Evolutionary conservation across 2,329 filamentous ascomycete species (phyloP), one percentile per base, ranked within the genome.

Genomic region (Colletotrichum kahawae): DNA sequence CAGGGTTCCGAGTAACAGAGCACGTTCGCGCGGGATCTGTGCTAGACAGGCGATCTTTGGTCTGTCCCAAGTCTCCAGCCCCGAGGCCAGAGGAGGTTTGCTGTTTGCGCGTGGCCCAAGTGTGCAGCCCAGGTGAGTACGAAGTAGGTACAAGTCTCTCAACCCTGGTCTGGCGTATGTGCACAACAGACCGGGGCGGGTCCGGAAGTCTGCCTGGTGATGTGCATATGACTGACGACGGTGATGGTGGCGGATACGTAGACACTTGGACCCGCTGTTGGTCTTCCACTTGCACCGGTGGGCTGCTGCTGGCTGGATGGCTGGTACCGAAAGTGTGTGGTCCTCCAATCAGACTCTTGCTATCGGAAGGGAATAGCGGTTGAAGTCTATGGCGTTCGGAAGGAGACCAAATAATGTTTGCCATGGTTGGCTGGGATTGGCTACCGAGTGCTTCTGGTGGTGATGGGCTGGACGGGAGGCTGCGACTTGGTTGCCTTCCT

Each of bases 1-100:
- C 36, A 75, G 43, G 34, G 56, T 60, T 63, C 68, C 33, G 38
- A 75, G 72, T 62, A 56, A 48, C 56, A 48, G 56, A 60, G 60
- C 71, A 74, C 60, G 36, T 74, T 71, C 67, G 31, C 67, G 51
- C 34, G 67, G 71, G 36, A 71, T 66, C 48, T 60, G 59, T 31
- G 34, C 34, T 31, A 60, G 60, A 71, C 18, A n/a, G 54, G 9
- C 51, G 18, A 74, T 71, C 29, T 31, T 66, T 71, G 60, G 68
- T 29, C 33, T 66, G 60, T 62, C 24, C 18, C 34, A 24, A 27
- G 43, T 51, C 43, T 51, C 43, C 54, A 65, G 38, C 38, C 54
- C 57, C 13, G 27, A 60, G 36, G 66, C 34, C 34, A 38, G 34
- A 62, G 67, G 51, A 62, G 36, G 36, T 69, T 69, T 62, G 36